Evolutionary conservation across 768 basidiomycete species (phyloP).

Genomic region (Termitomyces sp.): DNA sequence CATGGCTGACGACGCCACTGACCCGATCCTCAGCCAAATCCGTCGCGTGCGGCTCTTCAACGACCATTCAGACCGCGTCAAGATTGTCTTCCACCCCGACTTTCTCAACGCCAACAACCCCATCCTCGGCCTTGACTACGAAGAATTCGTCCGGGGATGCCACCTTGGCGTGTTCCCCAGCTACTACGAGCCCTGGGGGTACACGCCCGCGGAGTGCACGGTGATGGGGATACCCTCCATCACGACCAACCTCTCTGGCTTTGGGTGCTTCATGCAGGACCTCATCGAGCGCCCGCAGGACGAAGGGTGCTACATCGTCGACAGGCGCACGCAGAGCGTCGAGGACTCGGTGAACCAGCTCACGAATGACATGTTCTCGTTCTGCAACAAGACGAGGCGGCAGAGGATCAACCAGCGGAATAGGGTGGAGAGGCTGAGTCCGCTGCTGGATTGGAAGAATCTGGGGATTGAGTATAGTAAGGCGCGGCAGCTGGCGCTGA

Average conservation of each 20-base stretch:
- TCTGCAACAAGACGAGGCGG: conserved; percentile 80
- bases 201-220: conserved; percentile 98
- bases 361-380: conserved; percentile 66
- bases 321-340: conserved; percentile 81
- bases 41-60: conserved; percentile 95
- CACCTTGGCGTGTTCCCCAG: conserved; percentile 98
- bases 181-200: conserved; percentile 96
- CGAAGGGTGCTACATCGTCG: conserved; percentile 96
- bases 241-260: conserved; percentile 96
- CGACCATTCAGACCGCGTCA: conserved; percentile 80
- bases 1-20: conserved; percentile 89
- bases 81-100: conserved; percentile 97
- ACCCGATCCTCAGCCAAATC: conserved; percentile 94
- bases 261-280: conserved; percentile 98
- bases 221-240: conserved; percentile 99
- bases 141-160: conserved; percentile 97
- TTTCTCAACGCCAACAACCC: conserved; percentile 98
- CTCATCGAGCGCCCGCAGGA: conserved; percentile 91
- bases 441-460: conserved; percentile 97
- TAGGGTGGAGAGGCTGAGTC: conserved; percentile 90
- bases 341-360: conserved; percentile 91
- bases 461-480: conserved; percentile 97
- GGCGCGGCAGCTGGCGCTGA: conserved; percentile 83
- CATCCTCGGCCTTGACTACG: conserved; percentile 94
- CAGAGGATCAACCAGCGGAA: conserved; percentile 99